Percentiles rank a stretch among this genome's conserved stretches.
phyloP scores from a whole-genome alignment of 1,139 yeast genomes.

The Saccharomyces hybrid region DNA sequence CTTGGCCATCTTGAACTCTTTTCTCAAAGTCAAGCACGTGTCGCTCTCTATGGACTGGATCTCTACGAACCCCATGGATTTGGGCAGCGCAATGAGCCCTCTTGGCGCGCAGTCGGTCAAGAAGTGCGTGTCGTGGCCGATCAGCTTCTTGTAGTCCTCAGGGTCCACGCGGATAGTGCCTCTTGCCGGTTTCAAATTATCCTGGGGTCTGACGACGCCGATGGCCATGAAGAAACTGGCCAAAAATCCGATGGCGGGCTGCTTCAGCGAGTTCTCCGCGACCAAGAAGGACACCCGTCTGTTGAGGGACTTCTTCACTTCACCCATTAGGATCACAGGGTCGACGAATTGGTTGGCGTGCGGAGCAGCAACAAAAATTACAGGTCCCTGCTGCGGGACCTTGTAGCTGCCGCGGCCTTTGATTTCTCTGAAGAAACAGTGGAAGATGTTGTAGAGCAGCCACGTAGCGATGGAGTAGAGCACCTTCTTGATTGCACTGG shows the following conservation, averaged over 20 bases:
- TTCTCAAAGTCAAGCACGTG: slow-evolving; percentile 59
- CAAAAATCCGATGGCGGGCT: slow-evolving; percentile 62
- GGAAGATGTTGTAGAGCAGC: slow-evolving; percentile 39
- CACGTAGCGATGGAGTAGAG: slow-evolving; percentile 46
- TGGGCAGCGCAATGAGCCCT: slow-evolving; percentile 73
- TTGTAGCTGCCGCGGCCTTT: slow-evolving; percentile 86
- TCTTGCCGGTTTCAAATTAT: slow-evolving; percentile 52
- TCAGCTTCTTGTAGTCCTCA: slow-evolving; percentile 44
- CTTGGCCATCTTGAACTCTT: slow-evolving; percentile 53
- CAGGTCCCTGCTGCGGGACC: slow-evolving; percentile 70
- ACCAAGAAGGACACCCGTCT: slow-evolving; percentile 78
- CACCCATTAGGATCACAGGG: slow-evolving; percentile 77
- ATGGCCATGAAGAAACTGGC: slow-evolving; percentile 73
- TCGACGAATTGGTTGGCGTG: slow-evolving; percentile 97
- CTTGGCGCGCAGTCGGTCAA: slow-evolving; percentile 54
- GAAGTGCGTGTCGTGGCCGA: slow-evolving; percentile 65
- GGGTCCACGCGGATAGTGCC: slow-evolving; percentile 50
- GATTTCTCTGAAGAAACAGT: slow-evolving; percentile 77
- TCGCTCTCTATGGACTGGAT: slow-evolving; percentile 65
- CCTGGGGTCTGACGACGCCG: slow-evolving; percentile 90
- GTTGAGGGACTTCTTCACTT: slow-evolving; percentile 61
- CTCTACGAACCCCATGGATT: slow-evolving; percentile 70
- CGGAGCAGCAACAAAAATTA: slow-evolving; percentile 93
- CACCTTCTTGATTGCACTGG: slow-evolving; percentile 35
- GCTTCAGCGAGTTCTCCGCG: slow-evolving; percentile 72